These are phyloP conservation scores for Penicillium cataractarum DNA, from an alignment of 495 filamentous ascomycete species.

Conservation along the genomic window DNA sequence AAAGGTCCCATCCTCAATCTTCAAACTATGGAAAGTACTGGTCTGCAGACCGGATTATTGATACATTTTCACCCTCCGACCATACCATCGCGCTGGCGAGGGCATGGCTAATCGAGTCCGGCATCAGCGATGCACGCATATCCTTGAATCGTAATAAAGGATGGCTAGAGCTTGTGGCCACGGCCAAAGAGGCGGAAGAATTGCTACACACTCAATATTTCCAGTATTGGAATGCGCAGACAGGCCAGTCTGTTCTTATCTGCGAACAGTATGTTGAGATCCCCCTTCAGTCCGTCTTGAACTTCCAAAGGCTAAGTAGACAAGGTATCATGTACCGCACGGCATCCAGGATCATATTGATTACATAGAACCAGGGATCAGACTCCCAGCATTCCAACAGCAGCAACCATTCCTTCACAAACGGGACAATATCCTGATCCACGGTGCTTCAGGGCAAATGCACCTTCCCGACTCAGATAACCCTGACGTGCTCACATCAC, in stretches of 20 bases:
- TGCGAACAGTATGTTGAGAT: conserved; percentile 1
- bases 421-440: conserved; percentile 2
- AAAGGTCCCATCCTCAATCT: conserved; percentile 4
- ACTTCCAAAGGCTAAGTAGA: neutral
- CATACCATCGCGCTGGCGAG: neutral
- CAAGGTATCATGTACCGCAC: neutral
- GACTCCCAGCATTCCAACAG: neutral
- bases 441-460: neutral
- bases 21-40: conserved; percentile 4
- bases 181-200: neutral
- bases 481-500: neutral
- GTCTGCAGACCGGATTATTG: neutral
- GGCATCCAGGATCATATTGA: neutral
- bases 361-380: neutral
- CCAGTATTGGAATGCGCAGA: neutral
- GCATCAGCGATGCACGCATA: neutral
- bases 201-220: neutral
- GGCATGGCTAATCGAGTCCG: neutral
- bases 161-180: neutral
- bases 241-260: neutral
- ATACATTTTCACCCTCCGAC: neutral
- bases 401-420: neutral
- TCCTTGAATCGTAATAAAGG: neutral
- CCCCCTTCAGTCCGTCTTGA: neutral
- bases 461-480: neutral